These are phyloP conservation scores for Setaria viridis DNA, from an alignment of 202 grass and related monocot genomes.

Conservation along the genomic window DNA sequence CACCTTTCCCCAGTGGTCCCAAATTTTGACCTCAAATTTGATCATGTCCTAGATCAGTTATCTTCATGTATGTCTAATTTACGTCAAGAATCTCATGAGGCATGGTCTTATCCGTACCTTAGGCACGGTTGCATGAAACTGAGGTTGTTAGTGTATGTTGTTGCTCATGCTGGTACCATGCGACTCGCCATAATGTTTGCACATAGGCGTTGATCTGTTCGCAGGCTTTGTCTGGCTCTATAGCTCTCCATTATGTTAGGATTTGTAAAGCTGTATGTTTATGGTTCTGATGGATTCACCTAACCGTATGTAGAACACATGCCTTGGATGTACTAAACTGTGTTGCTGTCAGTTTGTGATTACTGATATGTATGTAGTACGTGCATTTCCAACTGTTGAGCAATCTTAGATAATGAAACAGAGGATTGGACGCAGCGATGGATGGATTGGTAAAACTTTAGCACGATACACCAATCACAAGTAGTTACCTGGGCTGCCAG, in stretches of 20 bases:
- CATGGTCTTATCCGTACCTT: not conserved
- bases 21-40: conserved; percentile 25
- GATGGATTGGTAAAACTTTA: conserved; percentile 45
- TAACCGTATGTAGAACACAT: conserved; percentile 33
- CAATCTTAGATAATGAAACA: not conserved
- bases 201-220: not conserved
- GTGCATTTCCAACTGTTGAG: not conserved
- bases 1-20: not conserved
- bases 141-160: conserved; percentile 11
- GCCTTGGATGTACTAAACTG: not conserved
- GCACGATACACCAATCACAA: conserved; percentile 46
- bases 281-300: conserved; percentile 2
- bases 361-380: conserved; percentile 19
- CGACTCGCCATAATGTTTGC: not conserved
- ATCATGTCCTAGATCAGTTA: conserved; percentile 42
- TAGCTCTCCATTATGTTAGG: conserved; percentile 14
- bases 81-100: not conserved
- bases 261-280: conserved; percentile 39
- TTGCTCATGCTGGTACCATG: not conserved
- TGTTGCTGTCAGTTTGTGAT: not conserved
- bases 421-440: not conserved
- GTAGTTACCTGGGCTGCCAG: conserved; percentile 24
- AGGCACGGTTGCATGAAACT: not conserved
- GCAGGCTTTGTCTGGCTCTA: not conserved
- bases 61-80: conserved; percentile 33